Evolutionary conservation across 352 stramenopile genomes (phyloP).

Genomic region (Plasmopara halstedii): DNA sequence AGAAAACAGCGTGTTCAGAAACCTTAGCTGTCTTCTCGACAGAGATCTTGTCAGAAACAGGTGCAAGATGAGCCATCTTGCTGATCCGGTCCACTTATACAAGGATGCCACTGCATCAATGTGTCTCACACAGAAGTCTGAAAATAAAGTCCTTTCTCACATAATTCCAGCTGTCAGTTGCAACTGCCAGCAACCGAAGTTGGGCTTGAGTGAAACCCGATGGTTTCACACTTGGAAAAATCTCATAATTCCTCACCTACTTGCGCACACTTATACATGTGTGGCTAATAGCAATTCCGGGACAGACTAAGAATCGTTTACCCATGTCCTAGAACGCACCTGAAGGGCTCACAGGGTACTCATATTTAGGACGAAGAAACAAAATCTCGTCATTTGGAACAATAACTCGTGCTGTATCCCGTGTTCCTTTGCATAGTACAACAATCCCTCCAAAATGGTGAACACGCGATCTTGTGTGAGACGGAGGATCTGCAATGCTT

Average conservation of each 20-base stretch:
- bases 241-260: not conserved
- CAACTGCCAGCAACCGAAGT: no score
- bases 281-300: not conserved
- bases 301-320: not conserved
- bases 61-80: slow-evolving; percentile 1
- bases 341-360: not conserved
- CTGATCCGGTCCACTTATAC: not conserved
- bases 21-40: no score
- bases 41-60: no score
- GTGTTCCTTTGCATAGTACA: not conserved
- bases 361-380: not conserved
- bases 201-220: not conserved
- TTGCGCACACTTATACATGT: not conserved
- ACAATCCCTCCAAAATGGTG: no score
- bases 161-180: not conserved
- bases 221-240: not conserved
- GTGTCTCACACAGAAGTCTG: not conserved
- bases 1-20: no score
- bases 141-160: not conserved
- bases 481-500: no score
- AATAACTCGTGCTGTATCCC: no score
- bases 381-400: no score
- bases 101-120: not conserved
- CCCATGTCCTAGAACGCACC: not conserved
- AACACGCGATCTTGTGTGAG: no score